Evolutionary conservation across 768 basidiomycete species (phyloP), one percentile per base, ranked within the genome.

Genomic region (Naganishia friedmannii): DNA sequence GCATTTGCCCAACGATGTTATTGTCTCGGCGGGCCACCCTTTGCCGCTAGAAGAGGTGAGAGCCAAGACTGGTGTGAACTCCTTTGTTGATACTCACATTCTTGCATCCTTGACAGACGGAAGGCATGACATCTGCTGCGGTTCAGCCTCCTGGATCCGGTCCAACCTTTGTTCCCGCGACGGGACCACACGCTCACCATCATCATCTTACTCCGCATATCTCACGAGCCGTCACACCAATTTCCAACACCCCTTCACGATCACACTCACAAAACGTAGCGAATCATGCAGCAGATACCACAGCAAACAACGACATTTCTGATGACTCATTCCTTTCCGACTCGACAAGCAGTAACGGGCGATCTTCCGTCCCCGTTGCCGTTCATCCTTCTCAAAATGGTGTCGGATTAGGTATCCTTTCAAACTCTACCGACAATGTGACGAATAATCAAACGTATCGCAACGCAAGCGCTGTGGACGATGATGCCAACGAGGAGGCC

Each of bases 121-220:
- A 88, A 71, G 92, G 90, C 17, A 84, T 96, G 73, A 91, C 90
- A 12, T 92, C 91, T n/a, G 90, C 92, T 37, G 91, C 91, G 53
- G 93, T 95, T 28, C 91, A 93, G 76, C 86, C 92, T 2, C 93
- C 94, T 17, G 93, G 93, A 37, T 91, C 92, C 86, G 57, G 90
- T 86, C 53, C 82, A 73, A 48, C 79, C 78, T 71, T 79, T 58
- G 74, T 79, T 51, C 75, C 80, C 69, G 78, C 79, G 53, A 26
- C 76, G 55, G 66, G 80, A 53, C 65, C 75, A 26, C 77, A 69
- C 39, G 77, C 76, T 23, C 77, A 72, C 66, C 86, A 84, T 82
- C 72, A 85, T 46, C 74, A 76, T 23, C 75, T 76, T 5, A 75
- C 76, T 17, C 53, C 45, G 10, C 71, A 46, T 8, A 53, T 74